Conservation (phyloP, 768 basidiomycete species). For the Lentinula sp. region DNA sequence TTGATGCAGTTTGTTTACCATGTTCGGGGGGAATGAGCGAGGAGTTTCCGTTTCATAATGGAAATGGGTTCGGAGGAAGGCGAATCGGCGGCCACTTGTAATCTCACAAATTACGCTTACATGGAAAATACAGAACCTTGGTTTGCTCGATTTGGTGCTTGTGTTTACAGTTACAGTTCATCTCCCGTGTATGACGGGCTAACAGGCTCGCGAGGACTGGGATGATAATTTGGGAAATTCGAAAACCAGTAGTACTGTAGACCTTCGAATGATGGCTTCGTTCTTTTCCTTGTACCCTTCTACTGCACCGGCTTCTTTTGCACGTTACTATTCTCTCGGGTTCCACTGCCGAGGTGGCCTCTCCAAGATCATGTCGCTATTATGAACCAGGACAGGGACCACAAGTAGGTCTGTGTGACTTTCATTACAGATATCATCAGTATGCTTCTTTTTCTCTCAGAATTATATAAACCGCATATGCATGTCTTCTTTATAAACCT, state of each 20-base stretch:
- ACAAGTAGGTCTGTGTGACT: not conserved
- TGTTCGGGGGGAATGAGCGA: not conserved
- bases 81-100: not conserved
- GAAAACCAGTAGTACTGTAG: not conserved
- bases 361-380: not conserved
- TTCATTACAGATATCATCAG: not conserved
- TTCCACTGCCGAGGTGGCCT: not conserved
- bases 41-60: not conserved
- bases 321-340: not conserved
- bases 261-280: not conserved
- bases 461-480: not conserved
- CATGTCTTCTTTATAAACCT: not conserved
- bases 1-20: not conserved
- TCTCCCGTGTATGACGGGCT: not conserved
- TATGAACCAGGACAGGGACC: not conserved
- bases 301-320: not conserved
- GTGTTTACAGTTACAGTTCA: not conserved
- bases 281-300: not conserved
- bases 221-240: not conserved
- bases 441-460: constrained; percentile 1
- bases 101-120: not conserved
- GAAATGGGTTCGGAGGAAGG: not conserved
- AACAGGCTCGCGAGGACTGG: not conserved
- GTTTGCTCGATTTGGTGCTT: not conserved
- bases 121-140: not conserved